Base-by-base conservation (phyloP, 176 grass and related monocot species). In the Typha latifolia region DNA sequence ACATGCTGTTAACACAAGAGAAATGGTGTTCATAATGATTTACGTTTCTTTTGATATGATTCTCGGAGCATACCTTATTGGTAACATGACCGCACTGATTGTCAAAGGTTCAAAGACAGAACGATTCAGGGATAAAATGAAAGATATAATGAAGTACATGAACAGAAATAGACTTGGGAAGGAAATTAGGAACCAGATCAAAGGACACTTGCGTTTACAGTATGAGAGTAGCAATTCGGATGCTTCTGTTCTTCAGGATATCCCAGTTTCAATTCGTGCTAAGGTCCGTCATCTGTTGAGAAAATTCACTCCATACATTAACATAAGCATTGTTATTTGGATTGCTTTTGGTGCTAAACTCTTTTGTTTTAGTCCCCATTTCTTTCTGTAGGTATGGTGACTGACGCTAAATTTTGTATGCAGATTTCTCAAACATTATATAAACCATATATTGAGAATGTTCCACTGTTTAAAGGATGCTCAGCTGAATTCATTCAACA, bases 21-120 rank as follows among this genome's bases (percentile, higher is more conserved):
- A 99, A 83, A 99, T 99, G 95, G 81, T 99, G 71, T 99, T 99
- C 72, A 66, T 99, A 63, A 99, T 99, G 95, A 90, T 99, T 57
- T 99, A 87, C 79, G 95, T 99, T 47, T 99, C 95, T 59, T 99
- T 94, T 72, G 95, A 99, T 82, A 99, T 99, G 95, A 90, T 99
- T 83, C 84, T 99, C 15, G 86, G 95, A 51, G 95, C 95, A 64
- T 99, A 99, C 69, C 89, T 99, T 62, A 94, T 99, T 13, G 95
- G 95, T 79, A 99, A 90, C 73, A 90, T 93, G 89, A 99, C 95
- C 71, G 95, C 95, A 0, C 76, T 99, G 34, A 99, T 99, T n/a
- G 95, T 99, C n/a, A 99, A 99, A 87, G 95, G 95, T 56, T 99
- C 95, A 10, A 99, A 86, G 71, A 99, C 95, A 0, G 95, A 94